Evolutionary conservation across 1,139 yeast species (phyloP).

Genomic region (Schwanniomyces etchellsii): DNA sequence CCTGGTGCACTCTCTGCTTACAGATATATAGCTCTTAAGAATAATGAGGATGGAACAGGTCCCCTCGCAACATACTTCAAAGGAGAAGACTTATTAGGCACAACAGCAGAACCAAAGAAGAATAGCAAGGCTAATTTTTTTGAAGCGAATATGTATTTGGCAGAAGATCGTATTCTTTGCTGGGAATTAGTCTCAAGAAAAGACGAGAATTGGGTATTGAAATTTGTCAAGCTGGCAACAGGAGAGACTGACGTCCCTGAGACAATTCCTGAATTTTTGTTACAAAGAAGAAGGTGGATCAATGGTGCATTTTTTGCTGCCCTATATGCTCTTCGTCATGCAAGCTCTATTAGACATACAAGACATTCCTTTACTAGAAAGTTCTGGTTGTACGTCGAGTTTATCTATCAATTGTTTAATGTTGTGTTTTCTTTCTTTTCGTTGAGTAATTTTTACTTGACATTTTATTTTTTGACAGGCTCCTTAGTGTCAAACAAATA

Average conservation of each 20-base stretch:
- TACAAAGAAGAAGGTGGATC: slow-evolving; percentile 97
- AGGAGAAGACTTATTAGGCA: slow-evolving; percentile 64
- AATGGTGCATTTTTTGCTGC: slow-evolving; percentile 98
- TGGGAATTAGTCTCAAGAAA: slow-evolving; percentile 94
- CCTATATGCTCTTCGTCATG: slow-evolving; percentile 75
- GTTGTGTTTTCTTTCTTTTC: slow-evolving; percentile 85
- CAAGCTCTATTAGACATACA: slow-evolving; percentile 76
- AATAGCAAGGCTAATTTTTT: slow-evolving; percentile 64
- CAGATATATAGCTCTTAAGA: slow-evolving; percentile 79
- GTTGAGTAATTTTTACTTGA: slow-evolving; percentile 80
- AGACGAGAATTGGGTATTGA: slow-evolving; percentile 85
- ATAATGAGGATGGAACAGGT: slow-evolving; percentile 88
- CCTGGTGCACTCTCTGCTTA: slow-evolving; percentile 98
- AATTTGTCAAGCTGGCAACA: slow-evolving; percentile 86
- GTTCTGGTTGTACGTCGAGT: slow-evolving; percentile 75
- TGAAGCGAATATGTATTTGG: slow-evolving; percentile 94
- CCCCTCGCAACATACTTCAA: slow-evolving; percentile 84
- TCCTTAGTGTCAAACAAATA: slow-evolving; percentile 52
- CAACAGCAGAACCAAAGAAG: slow-evolving; percentile 17
- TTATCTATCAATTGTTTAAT: slow-evolving; percentile 71
- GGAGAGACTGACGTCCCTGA: slow-evolving; percentile 99
- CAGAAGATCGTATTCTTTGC: slow-evolving; percentile 94
- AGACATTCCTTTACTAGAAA: slow-evolving; percentile 77
- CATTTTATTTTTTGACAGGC: slow-evolving; percentile 91
- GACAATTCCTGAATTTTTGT: slow-evolving; percentile 78